Evolutionary conservation across 108 stramenopile genomes (phyloP), one percentile per base, ranked within the genome.

Genomic region (Stephanodiscus triporus): DNA sequence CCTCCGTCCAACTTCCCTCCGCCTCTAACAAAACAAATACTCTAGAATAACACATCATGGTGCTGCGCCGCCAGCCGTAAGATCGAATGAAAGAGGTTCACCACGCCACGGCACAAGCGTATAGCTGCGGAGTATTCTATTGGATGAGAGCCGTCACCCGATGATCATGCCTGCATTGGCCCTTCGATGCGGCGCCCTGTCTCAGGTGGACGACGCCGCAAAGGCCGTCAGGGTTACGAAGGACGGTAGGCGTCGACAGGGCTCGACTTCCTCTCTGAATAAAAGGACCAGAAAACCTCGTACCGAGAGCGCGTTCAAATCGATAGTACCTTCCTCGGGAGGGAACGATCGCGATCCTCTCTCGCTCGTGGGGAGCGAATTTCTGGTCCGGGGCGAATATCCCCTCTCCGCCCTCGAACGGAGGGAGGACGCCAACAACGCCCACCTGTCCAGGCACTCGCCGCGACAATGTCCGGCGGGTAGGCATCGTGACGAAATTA

Each of bases 321-420:
- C 53, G 53, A 54, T 54, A 14, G 0, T 26, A 5, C 23, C 26
- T 1, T 22, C 24, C 26, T 3, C 8, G 53, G 26, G 20, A 19
- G 0, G 51, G 24, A 53, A 40, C 43, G 43, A 45, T 45, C 43
- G 43, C 24, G 53, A 54, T 27, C 53, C 53, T 9, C 36, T 40
- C 20, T 38, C 30, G 1, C 29, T 61, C 36, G 17, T 40, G 16
- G 58, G 29, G 26, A 59, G 58, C 36, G 29, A 59, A 14, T 14
- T 55, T 24, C 55, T 3, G 2, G 20, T 23, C 8, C 30, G 27
- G 4, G 30, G 17, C 23, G 55, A 55, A 1, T 29, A 57, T 32
- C 30, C 56, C 56, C 56, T 57, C 23, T 30, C 30, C 56, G 29
- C 27, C 27, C 56, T 57, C 56, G 56, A 57, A 13, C 24, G 30